Base-by-base conservation (phyloP, 495 filamentous ascomycete genomes). In the Podospora appendiculata region DNA sequence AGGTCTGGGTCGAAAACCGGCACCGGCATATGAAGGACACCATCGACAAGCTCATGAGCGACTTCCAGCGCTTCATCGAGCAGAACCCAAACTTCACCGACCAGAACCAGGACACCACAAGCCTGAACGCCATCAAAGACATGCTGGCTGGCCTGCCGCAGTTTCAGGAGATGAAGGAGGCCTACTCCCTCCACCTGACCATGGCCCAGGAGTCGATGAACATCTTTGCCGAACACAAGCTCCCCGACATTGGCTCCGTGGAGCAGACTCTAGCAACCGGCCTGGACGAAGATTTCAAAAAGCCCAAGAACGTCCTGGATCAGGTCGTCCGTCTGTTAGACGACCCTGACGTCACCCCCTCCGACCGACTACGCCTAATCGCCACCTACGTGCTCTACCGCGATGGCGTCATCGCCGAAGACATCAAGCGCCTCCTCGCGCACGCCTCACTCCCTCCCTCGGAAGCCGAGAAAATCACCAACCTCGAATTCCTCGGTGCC, bases 161-260 rank as follows among this genome's bases (percentile, higher is more conserved):
- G 60, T 98, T 94, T 62, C 89, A 94, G 52, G 86, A 89, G 63
- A 87, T 91, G 71, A 96, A 97, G 69, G 87, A 95, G 64, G 86
- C 89, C 35, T 98, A 97, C 63, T 91, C 93, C 0, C 75, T 98
- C 33, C 93, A 98, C 66, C 74, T 98, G 13, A 92, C 80, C 55
- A 98, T 98, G 93, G 94, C 93, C n/a, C 87, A 95, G 62, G 91
- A 95, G 60, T 92, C 89, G 56, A 96, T 97, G 93, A 88, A 87
- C 52, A 78, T 84, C 41, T 98, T 97, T 59, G 82, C 95, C 60
- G 70, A 81, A 16, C 79, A 83, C 57, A 96, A 95, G 59, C 77
- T 98, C 6, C 76, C 83, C 41, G 94, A 97, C 60, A 76, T 96
- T 52, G 92, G 89, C 43, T 85, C 86, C 2, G 79, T 89, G 3